These are phyloP conservation scores for Porcisia hertigi DNA, from an alignment of 208 protist species.

Conservation along the genomic window DNA sequence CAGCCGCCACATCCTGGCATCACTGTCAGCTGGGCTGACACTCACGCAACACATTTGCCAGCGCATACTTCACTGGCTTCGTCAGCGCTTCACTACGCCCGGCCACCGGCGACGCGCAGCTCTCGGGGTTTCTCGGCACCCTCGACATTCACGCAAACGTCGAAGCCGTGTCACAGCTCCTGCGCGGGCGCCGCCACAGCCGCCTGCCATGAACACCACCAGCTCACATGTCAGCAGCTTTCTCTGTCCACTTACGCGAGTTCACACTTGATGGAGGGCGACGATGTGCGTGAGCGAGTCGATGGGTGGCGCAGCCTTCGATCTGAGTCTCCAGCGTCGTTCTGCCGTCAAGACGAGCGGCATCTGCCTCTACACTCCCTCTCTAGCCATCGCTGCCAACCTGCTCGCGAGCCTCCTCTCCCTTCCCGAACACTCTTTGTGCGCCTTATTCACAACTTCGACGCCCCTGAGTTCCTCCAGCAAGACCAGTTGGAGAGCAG, in stretches of 20 bases:
- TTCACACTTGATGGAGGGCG: not conserved
- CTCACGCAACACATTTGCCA: not conserved
- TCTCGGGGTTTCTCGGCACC: not conserved
- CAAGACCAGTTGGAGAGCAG: not conserved
- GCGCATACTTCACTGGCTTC: not conserved
- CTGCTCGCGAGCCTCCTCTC: slow-evolving; percentile 9
- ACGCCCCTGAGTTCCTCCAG: not conserved
- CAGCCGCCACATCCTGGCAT: not conserved
- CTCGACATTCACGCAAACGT: not conserved
- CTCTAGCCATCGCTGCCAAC: not conserved
- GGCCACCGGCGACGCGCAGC: not conserved
- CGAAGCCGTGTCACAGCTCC: not conserved
- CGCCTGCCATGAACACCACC: not conserved
- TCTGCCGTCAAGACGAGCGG: not conserved
- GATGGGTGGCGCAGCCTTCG: not conserved
- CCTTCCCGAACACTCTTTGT: slow-evolving; percentile 34
- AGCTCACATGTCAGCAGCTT: not conserved
- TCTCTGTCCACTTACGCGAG: not conserved
- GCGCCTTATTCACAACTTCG: slow-evolving; percentile 32
- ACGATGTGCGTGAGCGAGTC: not conserved
- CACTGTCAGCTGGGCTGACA: not conserved
- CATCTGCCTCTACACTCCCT: not conserved
- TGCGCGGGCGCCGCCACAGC: not conserved
- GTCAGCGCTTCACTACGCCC: not conserved
- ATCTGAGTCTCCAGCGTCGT: not conserved